These are phyloP conservation scores for Bocquillonia castaneifolia DNA, from an alignment of 441 rosid genomes.

Conservation along the genomic window DNA sequence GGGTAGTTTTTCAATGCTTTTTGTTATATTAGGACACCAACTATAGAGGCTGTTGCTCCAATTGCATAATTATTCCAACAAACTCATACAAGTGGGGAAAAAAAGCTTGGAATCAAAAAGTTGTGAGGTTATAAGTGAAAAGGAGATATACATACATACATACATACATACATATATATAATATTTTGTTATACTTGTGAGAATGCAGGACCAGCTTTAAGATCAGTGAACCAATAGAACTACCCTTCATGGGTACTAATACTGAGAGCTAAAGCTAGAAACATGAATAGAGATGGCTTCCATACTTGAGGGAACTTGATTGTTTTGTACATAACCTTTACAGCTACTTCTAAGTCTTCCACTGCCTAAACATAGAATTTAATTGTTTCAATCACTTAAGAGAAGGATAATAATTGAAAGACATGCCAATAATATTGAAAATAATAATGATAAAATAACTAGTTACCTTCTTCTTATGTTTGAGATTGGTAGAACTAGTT, in stretches of 20 bases:
- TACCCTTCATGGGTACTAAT: slow-evolving; percentile 79
- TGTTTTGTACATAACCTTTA: slow-evolving; percentile 51
- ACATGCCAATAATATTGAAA: too few relatives aligned
- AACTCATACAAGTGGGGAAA: slow-evolving; percentile 59
- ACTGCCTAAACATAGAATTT: slow-evolving; percentile 28
- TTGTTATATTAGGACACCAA: slow-evolving; percentile 73
- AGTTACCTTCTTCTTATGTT: slow-evolving; percentile 51
- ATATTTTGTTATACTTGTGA: slow-evolving; percentile 69
- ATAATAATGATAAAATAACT: too few relatives aligned
- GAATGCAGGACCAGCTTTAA: slow-evolving; percentile 69
- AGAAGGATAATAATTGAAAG: too few relatives aligned
- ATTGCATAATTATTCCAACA: slow-evolving; percentile 65
- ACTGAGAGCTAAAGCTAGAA: slow-evolving; percentile 63
- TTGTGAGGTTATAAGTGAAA: too few relatives aligned
- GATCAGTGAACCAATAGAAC: slow-evolving; percentile 85
- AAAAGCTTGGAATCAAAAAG: too few relatives aligned
- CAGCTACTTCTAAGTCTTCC: too few relatives aligned
- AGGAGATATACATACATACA: too few relatives aligned
- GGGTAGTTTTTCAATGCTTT: slow-evolving; percentile 53
- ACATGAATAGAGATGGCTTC: slow-evolving; percentile 84
- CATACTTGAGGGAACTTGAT: slow-evolving; percentile 71
- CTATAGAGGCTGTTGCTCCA: slow-evolving; percentile 70
- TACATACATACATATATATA: too few relatives aligned
- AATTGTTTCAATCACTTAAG: too few relatives aligned
- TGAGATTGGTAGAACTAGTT: slow-evolving; percentile 30